Evolutionary conservation across 1,284 basidiomycete genomes (phyloP).

Genomic region (Ceraceosorus bombacis): DNA sequence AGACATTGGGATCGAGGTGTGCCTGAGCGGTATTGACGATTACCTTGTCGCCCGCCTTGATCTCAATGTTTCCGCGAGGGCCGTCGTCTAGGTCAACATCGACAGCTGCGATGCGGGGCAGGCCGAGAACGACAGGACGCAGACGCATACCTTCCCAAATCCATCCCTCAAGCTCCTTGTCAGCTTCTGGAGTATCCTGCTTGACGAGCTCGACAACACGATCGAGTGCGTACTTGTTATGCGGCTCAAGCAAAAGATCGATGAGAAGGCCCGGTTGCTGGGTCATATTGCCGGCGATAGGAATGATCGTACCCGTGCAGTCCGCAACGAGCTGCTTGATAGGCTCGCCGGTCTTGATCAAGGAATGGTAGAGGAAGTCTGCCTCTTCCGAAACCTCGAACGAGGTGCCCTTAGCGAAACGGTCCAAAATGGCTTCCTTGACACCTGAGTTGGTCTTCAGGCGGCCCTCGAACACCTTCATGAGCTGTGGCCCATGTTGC

Average conservation of each 20-base stretch:
- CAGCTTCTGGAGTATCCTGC: slow-evolving; percentile 12
- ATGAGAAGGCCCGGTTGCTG: slow-evolving; percentile 18
- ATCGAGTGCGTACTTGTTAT: slow-evolving; percentile 13
- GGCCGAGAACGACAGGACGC: slow-evolving; percentile 15
- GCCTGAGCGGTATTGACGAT: slow-evolving; percentile 22
- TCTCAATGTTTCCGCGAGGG: slow-evolving; percentile 9
- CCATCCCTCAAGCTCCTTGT: slow-evolving; percentile 16
- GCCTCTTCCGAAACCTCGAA: slow-evolving; percentile 14
- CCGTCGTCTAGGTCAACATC: slow-evolving; percentile 12
- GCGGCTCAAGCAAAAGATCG: slow-evolving; percentile 16
- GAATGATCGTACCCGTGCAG: slow-evolving; percentile 15
- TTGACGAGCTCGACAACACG: slow-evolving; percentile 16
- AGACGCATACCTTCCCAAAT: slow-evolving; percentile 21
- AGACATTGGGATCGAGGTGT: slow-evolving; percentile 52
- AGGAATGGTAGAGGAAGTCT: slow-evolving; percentile 14
- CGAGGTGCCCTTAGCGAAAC: slow-evolving; percentile 17
- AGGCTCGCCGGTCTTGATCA: slow-evolving; percentile 6
- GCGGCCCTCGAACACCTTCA: slow-evolving; percentile 15
- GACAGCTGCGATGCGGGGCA: slow-evolving; percentile 14
- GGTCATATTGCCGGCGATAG: slow-evolving; percentile 20
- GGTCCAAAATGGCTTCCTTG: slow-evolving; percentile 16
- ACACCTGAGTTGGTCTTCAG: slow-evolving; percentile 13
- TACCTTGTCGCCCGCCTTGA: slow-evolving; percentile 29
- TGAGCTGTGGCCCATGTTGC: slow-evolving; percentile 4
- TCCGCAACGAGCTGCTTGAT: slow-evolving; percentile 9